Evolutionary conservation across 1,284 basidiomycete species (phyloP).

Genomic region (Rhodotorula sp.): DNA sequence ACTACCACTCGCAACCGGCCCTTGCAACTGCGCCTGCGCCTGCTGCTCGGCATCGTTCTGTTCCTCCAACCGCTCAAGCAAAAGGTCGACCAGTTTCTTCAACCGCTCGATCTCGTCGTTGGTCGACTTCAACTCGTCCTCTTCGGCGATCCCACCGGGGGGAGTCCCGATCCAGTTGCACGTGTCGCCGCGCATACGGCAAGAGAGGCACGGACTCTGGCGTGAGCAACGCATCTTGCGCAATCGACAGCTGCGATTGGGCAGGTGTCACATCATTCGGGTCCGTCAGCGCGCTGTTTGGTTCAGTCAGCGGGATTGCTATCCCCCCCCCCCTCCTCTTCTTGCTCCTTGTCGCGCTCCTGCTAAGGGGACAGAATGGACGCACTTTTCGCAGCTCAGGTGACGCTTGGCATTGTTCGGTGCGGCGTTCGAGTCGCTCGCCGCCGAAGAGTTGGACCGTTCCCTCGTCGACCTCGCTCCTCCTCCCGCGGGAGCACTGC

Average conservation of each 20-base stretch:
- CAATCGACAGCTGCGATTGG: constrained; percentile 7
- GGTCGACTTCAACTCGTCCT: constrained; percentile 29
- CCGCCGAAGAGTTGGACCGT: neutral
- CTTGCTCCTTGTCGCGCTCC: too few relatives aligned
- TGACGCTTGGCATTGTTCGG: neutral
- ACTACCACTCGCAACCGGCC: neutral
- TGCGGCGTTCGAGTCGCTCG: neutral
- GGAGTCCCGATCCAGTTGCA: constrained; percentile 30
- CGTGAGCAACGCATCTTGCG: constrained; percentile 19
- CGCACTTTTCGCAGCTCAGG: constrained; percentile 27
- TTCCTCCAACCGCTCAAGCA: constrained; percentile 31
- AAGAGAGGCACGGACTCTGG: constrained; percentile 8
- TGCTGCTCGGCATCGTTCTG: constrained; percentile 22
- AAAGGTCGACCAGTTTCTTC: constrained; percentile 36
- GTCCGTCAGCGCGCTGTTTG: neutral
- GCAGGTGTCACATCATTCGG: too few relatives aligned
- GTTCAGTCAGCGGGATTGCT: too few relatives aligned
- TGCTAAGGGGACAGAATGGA: neutral
- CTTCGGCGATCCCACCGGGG: constrained; percentile 26
- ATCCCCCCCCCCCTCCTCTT: too few relatives aligned
- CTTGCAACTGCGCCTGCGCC: neutral
- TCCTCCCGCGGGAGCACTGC: neutral
- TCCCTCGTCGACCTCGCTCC: neutral
- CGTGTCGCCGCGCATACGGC: constrained; percentile 27
- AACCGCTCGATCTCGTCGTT: constrained; percentile 26